Percentiles rank a stretch among this genome's conserved stretches.
Conservation (phyloP, 2,329 filamentous ascomycete genomes). For the Paraphaeosphaeria sporulosa region DNA sequence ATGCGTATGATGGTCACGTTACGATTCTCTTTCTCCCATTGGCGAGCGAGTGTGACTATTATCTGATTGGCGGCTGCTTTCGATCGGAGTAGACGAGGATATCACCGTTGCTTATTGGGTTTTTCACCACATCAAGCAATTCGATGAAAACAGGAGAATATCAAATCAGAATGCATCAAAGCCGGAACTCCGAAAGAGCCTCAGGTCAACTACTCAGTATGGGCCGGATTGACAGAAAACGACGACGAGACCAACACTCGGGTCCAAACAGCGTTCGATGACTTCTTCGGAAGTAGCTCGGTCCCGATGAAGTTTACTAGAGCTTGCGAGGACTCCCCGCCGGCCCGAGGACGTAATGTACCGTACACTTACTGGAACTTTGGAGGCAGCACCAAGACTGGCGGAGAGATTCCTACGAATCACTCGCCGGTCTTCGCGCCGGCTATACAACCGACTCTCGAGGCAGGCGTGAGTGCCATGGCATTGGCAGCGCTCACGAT, state of each 20-base stretch:
- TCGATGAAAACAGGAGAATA: slow-evolving; percentile 27
- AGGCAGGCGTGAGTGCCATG: slow-evolving; percentile 26
- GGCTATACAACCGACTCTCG: slow-evolving; percentile 28
- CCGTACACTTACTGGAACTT: slow-evolving; percentile 30
- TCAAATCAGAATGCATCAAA: slow-evolving; percentile 2
- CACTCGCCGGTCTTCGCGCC: slow-evolving; percentile 33
- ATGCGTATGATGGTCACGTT: no score
- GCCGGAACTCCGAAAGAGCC: slow-evolving; percentile 3
- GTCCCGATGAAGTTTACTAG: slow-evolving; percentile 24
- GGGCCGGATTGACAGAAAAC: slow-evolving; percentile 3
- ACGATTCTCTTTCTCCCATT: no score
- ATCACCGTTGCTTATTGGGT: no score
- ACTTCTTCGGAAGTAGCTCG: background rate
- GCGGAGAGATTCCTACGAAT: slow-evolving; percentile 29
- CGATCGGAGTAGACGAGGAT: no score
- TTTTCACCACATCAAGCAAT: background rate
- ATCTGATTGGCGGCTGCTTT: no score
- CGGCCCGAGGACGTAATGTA: slow-evolving; percentile 16
- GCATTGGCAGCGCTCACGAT: slow-evolving; percentile 18
- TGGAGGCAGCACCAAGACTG: slow-evolving; percentile 23
- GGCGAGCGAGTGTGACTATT: no score
- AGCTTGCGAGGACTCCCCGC: slow-evolving; percentile 28
- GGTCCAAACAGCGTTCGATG: slow-evolving; percentile 46
- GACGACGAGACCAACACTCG: slow-evolving; percentile 41
- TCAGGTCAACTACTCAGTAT: background rate